Evolutionary conservation across 257 asterid genomes (phyloP).

Genomic region (Nicotiana tomentosiformis): DNA sequence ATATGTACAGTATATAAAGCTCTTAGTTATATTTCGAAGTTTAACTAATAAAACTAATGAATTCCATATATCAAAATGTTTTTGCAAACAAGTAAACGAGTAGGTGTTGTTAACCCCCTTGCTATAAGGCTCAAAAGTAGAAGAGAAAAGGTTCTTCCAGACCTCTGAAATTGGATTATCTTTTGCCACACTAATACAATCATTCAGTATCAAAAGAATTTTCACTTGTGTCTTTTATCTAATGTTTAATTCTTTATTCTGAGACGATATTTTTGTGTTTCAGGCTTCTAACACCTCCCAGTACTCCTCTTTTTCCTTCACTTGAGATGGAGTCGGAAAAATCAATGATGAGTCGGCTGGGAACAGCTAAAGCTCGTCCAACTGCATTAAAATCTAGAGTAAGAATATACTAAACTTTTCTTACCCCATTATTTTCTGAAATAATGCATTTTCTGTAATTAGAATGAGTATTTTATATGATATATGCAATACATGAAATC

Average conservation of each 20-base stretch:
- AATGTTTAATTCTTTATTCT: background rate
- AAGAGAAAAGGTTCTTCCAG: background rate
- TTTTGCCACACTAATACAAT: background rate
- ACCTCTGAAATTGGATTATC: background rate
- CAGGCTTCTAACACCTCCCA: slow-evolving; percentile 99
- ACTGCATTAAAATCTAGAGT: slow-evolving; percentile 84
- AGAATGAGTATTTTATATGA: background rate
- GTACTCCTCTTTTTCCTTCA: slow-evolving; percentile 97
- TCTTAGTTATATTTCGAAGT: background rate
- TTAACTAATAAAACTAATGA: background rate
- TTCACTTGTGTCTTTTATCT: background rate
- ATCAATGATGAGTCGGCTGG: slow-evolving; percentile 69
- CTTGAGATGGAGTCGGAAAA: slow-evolving; percentile 88
- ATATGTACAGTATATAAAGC: background rate
- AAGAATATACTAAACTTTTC: slow-evolving; percentile 27
- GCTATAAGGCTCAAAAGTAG: background rate
- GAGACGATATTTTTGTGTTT: background rate
- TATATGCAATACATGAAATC: background rate
- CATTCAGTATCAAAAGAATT: background rate
- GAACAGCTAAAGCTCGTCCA: slow-evolving; percentile 81
- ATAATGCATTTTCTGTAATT: background rate
- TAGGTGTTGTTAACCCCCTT: background rate
- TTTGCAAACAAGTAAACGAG: background rate
- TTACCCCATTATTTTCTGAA: background rate
- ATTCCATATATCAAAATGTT: background rate